A percentile compares a stretch with the other conserved stretches of the same genome.
Conservation (phyloP, 2,329 filamentous ascomycete genomes). For the Diaporthe humulicola region DNA sequence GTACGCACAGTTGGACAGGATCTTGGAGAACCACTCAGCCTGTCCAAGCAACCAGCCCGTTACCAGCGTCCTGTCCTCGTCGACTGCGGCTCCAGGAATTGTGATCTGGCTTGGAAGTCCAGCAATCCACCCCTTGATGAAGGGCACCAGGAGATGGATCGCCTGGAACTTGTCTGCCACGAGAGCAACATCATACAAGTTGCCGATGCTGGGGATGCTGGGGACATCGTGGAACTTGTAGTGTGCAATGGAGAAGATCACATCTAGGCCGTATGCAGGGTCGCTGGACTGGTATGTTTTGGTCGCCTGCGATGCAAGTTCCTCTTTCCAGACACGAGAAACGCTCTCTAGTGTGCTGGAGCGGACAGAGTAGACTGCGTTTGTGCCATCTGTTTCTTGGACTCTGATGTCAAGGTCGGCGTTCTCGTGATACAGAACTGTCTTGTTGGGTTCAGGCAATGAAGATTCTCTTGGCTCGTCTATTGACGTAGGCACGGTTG, state of each 20-base stretch:
- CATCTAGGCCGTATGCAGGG: constrained; percentile 40
- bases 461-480: constrained; percentile 13
- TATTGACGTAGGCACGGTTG: constrained; percentile 17
- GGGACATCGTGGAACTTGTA: constrained; percentile 44
- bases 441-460: constrained; percentile 6
- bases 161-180: constrained; percentile 43
- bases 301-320: constrained; percentile 16
- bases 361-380: constrained; percentile 40
- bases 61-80: constrained; percentile 43
- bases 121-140: constrained; percentile 42
- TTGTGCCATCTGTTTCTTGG: constrained; percentile 19
- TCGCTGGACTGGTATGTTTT: constrained; percentile 29
- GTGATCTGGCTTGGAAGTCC: constrained; percentile 37
- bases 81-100: constrained; percentile 28
- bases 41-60: constrained; percentile 44
- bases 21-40: constrained; percentile 40
- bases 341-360: constrained; percentile 40
- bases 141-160: constrained; percentile 42
- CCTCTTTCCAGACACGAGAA: constrained; percentile 39
- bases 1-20: constrained; percentile 41
- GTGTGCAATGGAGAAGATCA: constrained; percentile 44
- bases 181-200: constrained; percentile 42
- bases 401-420: constrained; percentile 42
- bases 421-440: constrained; percentile 41
- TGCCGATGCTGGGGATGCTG: constrained; percentile 29